Percentiles rank a stretch among this genome's conserved stretches.
phyloP scores from a whole-genome alignment of 345 rosid species.

The Psidium friedrichsthalianum region DNA sequence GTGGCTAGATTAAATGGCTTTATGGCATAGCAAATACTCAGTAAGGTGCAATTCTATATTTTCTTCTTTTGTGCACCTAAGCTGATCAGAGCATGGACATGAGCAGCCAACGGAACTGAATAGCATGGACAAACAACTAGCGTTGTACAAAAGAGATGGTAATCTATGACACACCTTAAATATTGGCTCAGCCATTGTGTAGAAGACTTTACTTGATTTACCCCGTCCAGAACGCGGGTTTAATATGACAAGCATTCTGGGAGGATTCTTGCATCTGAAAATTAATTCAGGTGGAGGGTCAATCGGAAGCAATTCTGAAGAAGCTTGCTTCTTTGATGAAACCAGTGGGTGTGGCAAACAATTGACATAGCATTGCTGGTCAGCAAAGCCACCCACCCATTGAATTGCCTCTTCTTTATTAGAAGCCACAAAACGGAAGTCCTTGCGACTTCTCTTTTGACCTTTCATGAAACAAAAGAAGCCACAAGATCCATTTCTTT shows the following conservation, averaged over 20 bases:
- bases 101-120: neutral
- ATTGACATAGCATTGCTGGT: constrained; percentile 86
- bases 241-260: constrained; percentile 86
- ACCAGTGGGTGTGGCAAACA: constrained; percentile 85
- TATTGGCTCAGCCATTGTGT: constrained; percentile 76
- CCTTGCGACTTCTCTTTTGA: constrained; percentile 57
- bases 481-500: constrained; percentile 52
- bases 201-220: constrained; percentile 87
- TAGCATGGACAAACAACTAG: neutral
- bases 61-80: neutral
- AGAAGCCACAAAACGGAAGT: constrained; percentile 71
- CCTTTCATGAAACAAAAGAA: constrained; percentile 71
- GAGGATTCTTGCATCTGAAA: constrained; percentile 88
- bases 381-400: constrained; percentile 98
- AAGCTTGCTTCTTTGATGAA: constrained; percentile 86
- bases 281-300: constrained; percentile 88
- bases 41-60: neutral
- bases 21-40: neutral
- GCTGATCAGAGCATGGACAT: neutral
- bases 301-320: constrained; percentile 61
- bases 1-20: neutral
- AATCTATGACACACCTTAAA: constrained; percentile 48
- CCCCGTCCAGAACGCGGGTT: constrained; percentile 94
- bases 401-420: constrained; percentile 79
- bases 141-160: neutral